Percentiles rank a stretch among this genome's conserved stretches.
Evolutionary conservation across 352 stramenopile genomes (phyloP).

Genomic region (Thalassiosira pacifica): DNA sequence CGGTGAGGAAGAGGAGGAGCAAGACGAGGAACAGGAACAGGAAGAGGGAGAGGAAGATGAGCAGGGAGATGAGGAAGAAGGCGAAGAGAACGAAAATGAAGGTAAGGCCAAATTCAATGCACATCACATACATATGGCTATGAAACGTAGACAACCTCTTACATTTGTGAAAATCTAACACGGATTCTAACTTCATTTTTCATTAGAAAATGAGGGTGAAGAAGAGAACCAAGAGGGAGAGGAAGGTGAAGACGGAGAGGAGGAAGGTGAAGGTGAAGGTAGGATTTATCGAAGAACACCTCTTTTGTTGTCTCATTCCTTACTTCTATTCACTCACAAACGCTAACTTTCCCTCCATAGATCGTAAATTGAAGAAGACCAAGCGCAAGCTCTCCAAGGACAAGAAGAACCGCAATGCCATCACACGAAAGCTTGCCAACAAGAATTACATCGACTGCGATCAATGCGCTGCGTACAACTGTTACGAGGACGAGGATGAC

Average conservation of each 20-base stretch:
- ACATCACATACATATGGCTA: too few relatives aligned
- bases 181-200: too few relatives aligned
- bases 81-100: constrained; percentile 16
- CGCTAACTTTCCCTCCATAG: too few relatives aligned
- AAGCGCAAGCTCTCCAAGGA: background rate
- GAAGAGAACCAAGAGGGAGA: too few relatives aligned
- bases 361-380: constrained; percentile 29
- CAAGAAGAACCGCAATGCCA: constrained; percentile 11
- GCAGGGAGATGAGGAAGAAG: constrained; percentile 24
- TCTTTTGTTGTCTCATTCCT: background rate
- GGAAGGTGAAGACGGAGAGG: constrained; percentile 4
- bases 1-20: constrained; percentile 31
- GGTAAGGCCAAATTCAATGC: background rate
- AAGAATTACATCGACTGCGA: constrained; percentile 45
- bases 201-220: too few relatives aligned
- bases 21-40: constrained; percentile 1
- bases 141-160: too few relatives aligned
- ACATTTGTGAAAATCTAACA: too few relatives aligned
- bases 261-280: constrained; percentile 13
- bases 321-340: background rate
- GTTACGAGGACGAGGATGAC: constrained; percentile 48
- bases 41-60: constrained; percentile 13
- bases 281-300: background rate
- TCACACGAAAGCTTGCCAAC: constrained; percentile 40
- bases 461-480: constrained; percentile 48